A percentile compares a stretch with the other conserved stretches of the same genome.
These are phyloP conservation scores for Erodium moschatum DNA, from an alignment of 441 rosid genomes.

Conservation along the genomic window DNA sequence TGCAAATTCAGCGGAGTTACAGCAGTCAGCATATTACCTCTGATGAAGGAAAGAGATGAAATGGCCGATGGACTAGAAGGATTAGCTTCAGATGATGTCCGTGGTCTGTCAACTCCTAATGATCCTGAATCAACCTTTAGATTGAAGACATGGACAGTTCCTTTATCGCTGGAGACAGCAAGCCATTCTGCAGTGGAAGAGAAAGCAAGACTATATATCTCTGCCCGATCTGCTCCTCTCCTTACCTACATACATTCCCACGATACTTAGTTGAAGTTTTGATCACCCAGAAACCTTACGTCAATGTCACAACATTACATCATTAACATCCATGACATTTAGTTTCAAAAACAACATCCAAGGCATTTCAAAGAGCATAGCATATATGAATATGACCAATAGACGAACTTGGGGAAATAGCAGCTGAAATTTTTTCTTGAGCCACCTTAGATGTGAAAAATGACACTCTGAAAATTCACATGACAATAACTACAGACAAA, in stretches of 20 bases:
- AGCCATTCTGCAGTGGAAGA: conserved; percentile 74
- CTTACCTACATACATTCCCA: conserved; percentile 45
- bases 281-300: not conserved
- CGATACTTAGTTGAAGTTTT: not conserved
- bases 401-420: not conserved
- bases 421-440: too few species aligned
- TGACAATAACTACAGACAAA: not conserved
- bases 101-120: not conserved
- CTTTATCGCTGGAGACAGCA: conserved; percentile 79
- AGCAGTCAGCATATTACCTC: conserved; percentile 40
- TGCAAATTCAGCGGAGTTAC: not conserved
- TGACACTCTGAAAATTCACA: not conserved
- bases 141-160: conserved; percentile 74
- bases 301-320: not conserved
- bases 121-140: conserved; percentile 55
- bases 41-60: conserved; percentile 77
- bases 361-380: not conserved
- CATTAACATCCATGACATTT: not conserved
- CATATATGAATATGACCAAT: not conserved
- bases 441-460: too few species aligned
- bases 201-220: conserved; percentile 65
- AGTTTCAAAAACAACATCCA: not conserved
- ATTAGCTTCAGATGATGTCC: conserved; percentile 26
- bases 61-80: conserved; percentile 57
- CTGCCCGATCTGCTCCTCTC: conserved; percentile 83